Evolutionary conservation across 192 early-diverging fungal genomes (phyloP).

Genomic region (Irineochytrium annulatum): DNA sequence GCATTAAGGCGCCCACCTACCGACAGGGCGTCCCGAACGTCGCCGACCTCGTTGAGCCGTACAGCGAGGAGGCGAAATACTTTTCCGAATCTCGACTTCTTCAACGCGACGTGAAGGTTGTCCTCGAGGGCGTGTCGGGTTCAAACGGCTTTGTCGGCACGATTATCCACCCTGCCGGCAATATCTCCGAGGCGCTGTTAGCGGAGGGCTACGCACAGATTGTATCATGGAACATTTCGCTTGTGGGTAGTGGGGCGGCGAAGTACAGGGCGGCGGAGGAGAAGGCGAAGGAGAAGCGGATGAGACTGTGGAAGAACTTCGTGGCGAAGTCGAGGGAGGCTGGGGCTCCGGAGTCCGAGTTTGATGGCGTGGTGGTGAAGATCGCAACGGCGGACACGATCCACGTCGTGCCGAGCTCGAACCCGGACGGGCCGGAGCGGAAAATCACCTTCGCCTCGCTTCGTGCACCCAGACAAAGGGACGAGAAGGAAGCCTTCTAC

Average conservation of each 20-base stretch:
- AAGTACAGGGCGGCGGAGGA: constrained; percentile 76
- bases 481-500: constrained; percentile 73
- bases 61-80: constrained; percentile 87
- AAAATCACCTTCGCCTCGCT: constrained; percentile 60
- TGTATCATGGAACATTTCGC: constrained; percentile 78
- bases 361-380: constrained; percentile 57
- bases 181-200: constrained; percentile 89
- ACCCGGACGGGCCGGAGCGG: constrained; percentile 38
- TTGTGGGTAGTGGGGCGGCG: constrained; percentile 65
- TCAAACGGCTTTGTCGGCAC: constrained; percentile 73
- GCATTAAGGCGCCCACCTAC: constrained; percentile 79
- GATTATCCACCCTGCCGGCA: constrained; percentile 79
- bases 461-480: constrained; percentile 64
- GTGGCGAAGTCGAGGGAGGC: constrained; percentile 51
- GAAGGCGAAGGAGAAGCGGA: constrained; percentile 68
- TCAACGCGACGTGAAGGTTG: constrained; percentile 84
- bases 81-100: constrained; percentile 88
- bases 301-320: constrained; percentile 82
- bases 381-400: constrained; percentile 60
- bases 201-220: constrained; percentile 76
- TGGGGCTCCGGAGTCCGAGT: constrained; percentile 52
- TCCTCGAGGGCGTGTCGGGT: constrained; percentile 71
- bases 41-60: constrained; percentile 77
- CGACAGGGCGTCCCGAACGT: constrained; percentile 70
- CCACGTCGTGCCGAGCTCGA: constrained; percentile 38